Evolutionary conservation across 2,329 filamentous ascomycete species (phyloP).

Genomic region (Coleophoma cylindrospora): DNA sequence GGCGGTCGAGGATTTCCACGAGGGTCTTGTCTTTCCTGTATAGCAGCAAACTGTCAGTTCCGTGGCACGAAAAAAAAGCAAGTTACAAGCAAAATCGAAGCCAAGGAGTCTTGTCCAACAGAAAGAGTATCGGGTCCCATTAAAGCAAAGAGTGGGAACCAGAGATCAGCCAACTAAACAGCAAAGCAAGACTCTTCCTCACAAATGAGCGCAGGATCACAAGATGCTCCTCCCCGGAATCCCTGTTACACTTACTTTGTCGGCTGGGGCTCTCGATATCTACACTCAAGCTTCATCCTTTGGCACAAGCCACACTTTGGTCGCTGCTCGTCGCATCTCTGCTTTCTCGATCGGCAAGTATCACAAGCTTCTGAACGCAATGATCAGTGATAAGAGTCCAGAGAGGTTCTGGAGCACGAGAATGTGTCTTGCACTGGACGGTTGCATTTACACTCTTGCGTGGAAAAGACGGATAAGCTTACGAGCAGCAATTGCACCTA

Average conservation of each 20-base stretch:
- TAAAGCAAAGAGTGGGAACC: no score
- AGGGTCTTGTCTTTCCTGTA: conserved; percentile 57
- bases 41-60: conserved; percentile 11
- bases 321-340: conserved; percentile 58
- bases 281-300: conserved; percentile 51
- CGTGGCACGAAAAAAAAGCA: not conserved
- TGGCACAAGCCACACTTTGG: conserved; percentile 57
- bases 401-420: no score
- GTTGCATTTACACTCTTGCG: no score
- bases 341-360: conserved; percentile 54
- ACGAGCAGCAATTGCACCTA: not conserved
- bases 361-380: conserved; percentile 45
- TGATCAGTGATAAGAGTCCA: not conserved
- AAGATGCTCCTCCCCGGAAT: no score
- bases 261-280: conserved; percentile 54
- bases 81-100: not conserved
- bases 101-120: no score
- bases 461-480: not conserved
- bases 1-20: conserved; percentile 52
- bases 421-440: no score
- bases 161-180: no score
- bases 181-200: no score
- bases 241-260: conserved; percentile 48
- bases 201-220: no score
- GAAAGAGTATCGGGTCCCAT: no score